Percentiles rank a stretch among this genome's conserved stretches.
Conservation (phyloP, 805 yeast genomes). For the Starmerella kuoi region DNA sequence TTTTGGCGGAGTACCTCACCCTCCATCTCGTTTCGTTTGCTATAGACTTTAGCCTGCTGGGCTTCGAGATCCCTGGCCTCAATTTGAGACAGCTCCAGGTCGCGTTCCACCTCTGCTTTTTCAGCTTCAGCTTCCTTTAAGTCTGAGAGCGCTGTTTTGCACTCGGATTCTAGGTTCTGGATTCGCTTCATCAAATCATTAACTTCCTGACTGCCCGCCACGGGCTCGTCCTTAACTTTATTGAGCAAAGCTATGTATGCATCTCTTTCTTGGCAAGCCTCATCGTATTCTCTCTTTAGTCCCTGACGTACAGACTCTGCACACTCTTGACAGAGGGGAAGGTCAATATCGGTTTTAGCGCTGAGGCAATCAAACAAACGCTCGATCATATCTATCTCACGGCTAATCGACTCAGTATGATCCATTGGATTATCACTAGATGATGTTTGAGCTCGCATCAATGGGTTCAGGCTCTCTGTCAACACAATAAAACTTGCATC, state of each 20-base stretch:
- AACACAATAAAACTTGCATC: conserved; percentile 23
- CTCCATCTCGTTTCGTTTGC: conserved; percentile 44
- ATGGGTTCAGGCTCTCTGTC: conserved; percentile 23
- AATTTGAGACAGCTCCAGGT: conserved; percentile 35
- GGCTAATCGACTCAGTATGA: conserved; percentile 4
- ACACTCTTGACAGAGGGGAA: conserved; percentile 84
- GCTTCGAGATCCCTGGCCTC: conserved; percentile 23
- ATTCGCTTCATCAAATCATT: conserved; percentile 38
- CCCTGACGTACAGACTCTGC: conserved; percentile 52
- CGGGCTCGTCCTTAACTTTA: conserved; percentile 48
- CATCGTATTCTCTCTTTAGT: conserved; percentile 58
- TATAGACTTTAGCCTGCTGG: conserved; percentile 37
- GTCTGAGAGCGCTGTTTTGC: conserved; percentile 28
- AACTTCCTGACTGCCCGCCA: conserved; percentile 36
- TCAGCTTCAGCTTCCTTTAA: conserved; percentile 28
- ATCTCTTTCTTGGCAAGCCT: conserved; percentile 64
- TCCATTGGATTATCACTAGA: background rate
- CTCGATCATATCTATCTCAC: conserved; percentile 32
- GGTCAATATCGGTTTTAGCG: conserved; percentile 60
- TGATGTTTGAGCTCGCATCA: conserved; percentile 7
- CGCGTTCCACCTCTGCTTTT: conserved; percentile 29
- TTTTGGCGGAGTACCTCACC: conserved; percentile 40
- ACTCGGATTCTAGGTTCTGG: conserved; percentile 34
- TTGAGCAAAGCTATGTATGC: conserved; percentile 60
- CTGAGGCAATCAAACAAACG: conserved; percentile 63